Conservation (phyloP, 805 yeast genomes). For the Wickerhamomyces silvicola region DNA sequence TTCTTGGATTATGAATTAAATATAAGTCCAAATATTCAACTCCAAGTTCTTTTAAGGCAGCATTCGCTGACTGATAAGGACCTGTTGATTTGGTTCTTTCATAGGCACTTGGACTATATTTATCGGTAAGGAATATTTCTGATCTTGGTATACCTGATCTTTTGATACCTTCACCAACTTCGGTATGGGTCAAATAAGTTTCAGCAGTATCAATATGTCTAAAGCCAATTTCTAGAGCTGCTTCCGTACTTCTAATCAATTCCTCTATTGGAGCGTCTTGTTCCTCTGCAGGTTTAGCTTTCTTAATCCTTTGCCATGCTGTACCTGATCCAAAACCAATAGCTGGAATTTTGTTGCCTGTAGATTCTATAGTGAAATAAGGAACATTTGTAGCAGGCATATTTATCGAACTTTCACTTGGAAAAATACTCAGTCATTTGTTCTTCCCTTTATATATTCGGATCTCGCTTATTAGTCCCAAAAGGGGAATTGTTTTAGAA, state of each 20-base stretch:
- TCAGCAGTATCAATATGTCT: constrained; percentile 64
- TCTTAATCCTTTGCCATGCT: constrained; percentile 36
- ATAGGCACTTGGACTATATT: constrained; percentile 32
- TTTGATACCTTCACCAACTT: constrained; percentile 47
- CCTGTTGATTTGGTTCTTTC: constrained; percentile 23
- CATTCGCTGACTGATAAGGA: constrained; percentile 41
- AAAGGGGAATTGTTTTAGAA: too few relatives aligned
- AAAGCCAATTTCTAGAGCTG: constrained; percentile 43
- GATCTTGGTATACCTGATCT: constrained; percentile 34
- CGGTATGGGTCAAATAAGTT: constrained; percentile 49
- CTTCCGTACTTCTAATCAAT: constrained; percentile 11
- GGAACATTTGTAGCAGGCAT: constrained; percentile 16
- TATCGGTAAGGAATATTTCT: constrained; percentile 52
- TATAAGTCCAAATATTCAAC: constrained; percentile 52
- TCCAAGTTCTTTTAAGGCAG: constrained; percentile 37
- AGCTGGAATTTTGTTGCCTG: too few relatives aligned
- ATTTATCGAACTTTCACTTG: neutral
- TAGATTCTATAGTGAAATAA: constrained; percentile 24
- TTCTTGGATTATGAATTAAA: constrained; percentile 53
- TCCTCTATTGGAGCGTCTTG: constrained; percentile 25
- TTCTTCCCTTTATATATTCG: too few relatives aligned
- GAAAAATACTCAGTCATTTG: neutral
- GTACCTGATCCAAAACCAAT: constrained; percentile 41
- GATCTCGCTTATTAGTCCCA: too few relatives aligned
- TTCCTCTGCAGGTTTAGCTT: constrained; percentile 11